phyloP scores from a whole-genome alignment of 805 yeast genomes.

The Metschnikowia arizonensis region DNA sequence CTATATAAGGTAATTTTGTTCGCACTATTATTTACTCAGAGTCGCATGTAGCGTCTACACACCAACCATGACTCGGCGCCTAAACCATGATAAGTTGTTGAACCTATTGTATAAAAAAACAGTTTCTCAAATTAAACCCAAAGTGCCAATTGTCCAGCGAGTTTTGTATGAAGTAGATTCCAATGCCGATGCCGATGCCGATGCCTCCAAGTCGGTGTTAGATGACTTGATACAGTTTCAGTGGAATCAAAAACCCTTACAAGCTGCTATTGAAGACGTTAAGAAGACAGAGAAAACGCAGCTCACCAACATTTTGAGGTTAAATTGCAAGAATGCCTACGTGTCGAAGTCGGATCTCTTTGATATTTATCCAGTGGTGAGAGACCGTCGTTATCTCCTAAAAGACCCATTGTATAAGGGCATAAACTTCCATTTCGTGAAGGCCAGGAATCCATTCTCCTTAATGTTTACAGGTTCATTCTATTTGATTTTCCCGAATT shows the following conservation, averaged over 20 bases:
- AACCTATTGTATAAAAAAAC: conserved; percentile 30
- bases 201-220: conserved; percentile 19
- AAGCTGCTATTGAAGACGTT: conserved; percentile 24
- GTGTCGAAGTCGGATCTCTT: conserved; percentile 38
- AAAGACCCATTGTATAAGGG: conserved; percentile 21
- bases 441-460: conserved; percentile 46
- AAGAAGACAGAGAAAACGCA: conserved; percentile 8
- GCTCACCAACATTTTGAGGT: conserved; percentile 30
- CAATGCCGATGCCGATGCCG: conserved; percentile 2
- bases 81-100: conserved; percentile 26
- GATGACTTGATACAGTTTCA: conserved; percentile 28
- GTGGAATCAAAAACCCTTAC: conserved; percentile 30
- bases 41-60: background rate
- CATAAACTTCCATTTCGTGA: conserved; percentile 39
- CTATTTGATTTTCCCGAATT: conserved; percentile 48
- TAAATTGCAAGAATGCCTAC: conserved; percentile 36
- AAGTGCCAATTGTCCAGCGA: conserved; percentile 26
- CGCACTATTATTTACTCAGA: background rate
- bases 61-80: conserved; percentile 1
- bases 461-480: conserved; percentile 46
- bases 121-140: conserved; percentile 26
- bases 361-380: conserved; percentile 33
- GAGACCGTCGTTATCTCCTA: conserved; percentile 28
- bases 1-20: background rate
- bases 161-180: conserved; percentile 24